phyloP scores from a whole-genome alignment of 306 rosid species.

The Rosa chinensis region DNA sequence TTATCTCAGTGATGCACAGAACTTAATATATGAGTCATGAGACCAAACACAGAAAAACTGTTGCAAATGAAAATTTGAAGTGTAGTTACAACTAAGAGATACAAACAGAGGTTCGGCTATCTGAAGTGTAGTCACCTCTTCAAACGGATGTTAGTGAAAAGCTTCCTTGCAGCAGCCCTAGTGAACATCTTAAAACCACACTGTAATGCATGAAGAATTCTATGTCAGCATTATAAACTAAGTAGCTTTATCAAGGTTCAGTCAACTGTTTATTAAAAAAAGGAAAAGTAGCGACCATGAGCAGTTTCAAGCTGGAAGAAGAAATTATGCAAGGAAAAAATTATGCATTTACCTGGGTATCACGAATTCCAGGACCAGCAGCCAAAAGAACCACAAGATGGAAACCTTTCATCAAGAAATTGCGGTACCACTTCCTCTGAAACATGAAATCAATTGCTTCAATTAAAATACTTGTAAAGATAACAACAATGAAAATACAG shows the following conservation, averaged over 20 bases:
- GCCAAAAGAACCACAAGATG: conserved; percentile 93
- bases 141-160: conserved; percentile 78
- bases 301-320: conserved; percentile 15
- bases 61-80: not conserved
- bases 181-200: conserved; percentile 99
- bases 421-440: conserved; percentile 95
- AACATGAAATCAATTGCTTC: conserved; percentile 35
- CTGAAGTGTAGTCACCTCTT: conserved; percentile 53
- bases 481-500: conserved; percentile 7
- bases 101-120: conserved; percentile 1
- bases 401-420: conserved; percentile 96
- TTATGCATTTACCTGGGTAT: conserved; percentile 67
- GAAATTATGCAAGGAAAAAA: conserved; percentile 9
- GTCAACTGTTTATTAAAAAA: not conserved
- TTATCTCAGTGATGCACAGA: not conserved
- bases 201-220: conserved; percentile 43
- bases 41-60: not conserved
- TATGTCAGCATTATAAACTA: conserved; percentile 28
- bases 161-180: conserved; percentile 88
- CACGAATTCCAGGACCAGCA: conserved; percentile 96
- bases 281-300: not conserved
- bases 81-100: not conserved
- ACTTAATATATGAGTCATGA: not conserved
- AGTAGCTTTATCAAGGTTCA: conserved; percentile 5
- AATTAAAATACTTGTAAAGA: conserved; percentile 11